These are phyloP conservation scores for Sclerotinia sclerotiorum DNA, from an alignment of 2,329 filamentous ascomycete genomes.

Conservation along the genomic window DNA sequence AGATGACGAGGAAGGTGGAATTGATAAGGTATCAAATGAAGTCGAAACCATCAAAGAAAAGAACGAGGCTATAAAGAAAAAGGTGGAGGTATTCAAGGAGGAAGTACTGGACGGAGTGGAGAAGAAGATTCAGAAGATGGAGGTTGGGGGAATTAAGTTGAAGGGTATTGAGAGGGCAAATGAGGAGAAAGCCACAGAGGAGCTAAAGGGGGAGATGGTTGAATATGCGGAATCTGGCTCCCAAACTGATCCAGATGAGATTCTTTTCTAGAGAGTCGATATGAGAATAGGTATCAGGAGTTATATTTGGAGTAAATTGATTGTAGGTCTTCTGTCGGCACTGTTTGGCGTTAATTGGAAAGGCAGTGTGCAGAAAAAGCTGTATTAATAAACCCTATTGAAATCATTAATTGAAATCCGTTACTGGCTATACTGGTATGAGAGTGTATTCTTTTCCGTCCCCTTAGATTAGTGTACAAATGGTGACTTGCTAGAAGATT, in stretches of 20 bases:
- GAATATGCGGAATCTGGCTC: conserved; percentile 13
- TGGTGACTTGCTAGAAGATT: background rate
- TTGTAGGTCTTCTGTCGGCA: background rate
- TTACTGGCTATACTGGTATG: too few relatives aligned
- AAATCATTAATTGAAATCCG: background rate
- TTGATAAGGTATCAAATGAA: background rate
- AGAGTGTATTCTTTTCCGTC: background rate
- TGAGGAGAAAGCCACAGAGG: conserved; percentile 3
- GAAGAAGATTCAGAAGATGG: background rate
- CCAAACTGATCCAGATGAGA: background rate
- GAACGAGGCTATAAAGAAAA: background rate
- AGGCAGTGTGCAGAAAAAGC: background rate
- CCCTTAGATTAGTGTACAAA: background rate
- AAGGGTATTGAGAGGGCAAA: conserved; percentile 12
- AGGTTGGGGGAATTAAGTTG: background rate
- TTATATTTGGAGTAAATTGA: background rate
- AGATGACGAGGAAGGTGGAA: background rate
- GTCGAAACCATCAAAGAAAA: background rate
- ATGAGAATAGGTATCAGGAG: background rate
- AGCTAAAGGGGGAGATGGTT: background rate
- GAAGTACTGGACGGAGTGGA: background rate
- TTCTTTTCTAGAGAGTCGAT: background rate
- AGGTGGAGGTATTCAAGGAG: conserved; percentile 1
- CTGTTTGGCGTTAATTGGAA: background rate
- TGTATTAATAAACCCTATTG: too few relatives aligned